Evolutionary conservation across 495 filamentous ascomycete species (phyloP).

Genomic region (Penicillium chermesinum): DNA sequence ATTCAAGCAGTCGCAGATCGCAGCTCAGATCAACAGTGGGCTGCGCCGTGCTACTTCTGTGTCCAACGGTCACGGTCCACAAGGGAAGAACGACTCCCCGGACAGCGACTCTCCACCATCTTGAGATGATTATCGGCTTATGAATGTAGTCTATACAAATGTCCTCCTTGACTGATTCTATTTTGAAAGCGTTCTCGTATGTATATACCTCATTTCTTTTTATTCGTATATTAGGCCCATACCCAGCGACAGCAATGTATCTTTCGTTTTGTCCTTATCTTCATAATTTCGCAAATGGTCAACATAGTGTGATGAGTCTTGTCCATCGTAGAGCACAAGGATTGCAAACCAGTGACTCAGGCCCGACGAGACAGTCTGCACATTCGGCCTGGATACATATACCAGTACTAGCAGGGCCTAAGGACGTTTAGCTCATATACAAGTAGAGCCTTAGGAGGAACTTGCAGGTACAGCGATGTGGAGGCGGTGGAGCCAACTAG

Average conservation of each 20-base stretch:
- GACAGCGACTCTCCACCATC: constrained; percentile 10
- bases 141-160: not conserved
- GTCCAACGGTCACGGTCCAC: not conserved
- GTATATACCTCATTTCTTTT: not conserved
- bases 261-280: no score
- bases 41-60: constrained; percentile 12
- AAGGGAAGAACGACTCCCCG: not conserved
- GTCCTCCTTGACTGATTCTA: not conserved
- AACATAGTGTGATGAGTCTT: no score
- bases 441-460: no score
- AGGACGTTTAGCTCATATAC: no score
- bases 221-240: not conserved
- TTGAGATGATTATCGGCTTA: not conserved
- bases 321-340: no score
- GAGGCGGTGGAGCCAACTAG: not conserved
- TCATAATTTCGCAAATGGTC: no score
- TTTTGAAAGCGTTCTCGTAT: not conserved
- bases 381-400: no score
- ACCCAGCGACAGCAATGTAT: not conserved
- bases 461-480: not conserved
- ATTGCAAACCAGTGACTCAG: no score
- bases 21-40: constrained; percentile 56
- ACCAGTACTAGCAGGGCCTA: no score
- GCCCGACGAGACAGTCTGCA: no score
- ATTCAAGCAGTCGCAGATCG: constrained; percentile 64